These are phyloP conservation scores for Hypoxylon crocopeplum DNA, from an alignment of 495 filamentous ascomycete species.

Conservation along the genomic window DNA sequence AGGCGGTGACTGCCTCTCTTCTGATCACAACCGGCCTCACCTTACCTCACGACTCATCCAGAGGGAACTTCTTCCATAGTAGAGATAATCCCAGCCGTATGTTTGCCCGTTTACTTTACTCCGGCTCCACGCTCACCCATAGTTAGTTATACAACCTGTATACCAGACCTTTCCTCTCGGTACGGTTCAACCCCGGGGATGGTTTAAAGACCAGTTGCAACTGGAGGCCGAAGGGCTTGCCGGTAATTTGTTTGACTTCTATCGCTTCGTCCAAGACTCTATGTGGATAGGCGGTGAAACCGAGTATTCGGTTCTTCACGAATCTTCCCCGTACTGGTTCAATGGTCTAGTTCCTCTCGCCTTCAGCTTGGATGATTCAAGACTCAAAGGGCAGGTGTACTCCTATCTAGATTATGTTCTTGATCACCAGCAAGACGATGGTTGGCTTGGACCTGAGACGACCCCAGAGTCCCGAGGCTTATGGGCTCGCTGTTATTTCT, in stretches of 20 bases:
- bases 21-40: constrained; percentile 9
- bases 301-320: constrained; percentile 66
- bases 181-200: constrained; percentile 63
- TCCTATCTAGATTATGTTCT: constrained; percentile 58
- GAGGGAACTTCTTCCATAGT: not conserved
- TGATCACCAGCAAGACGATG: constrained; percentile 60
- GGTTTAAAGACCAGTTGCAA: constrained; percentile 64
- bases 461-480: constrained; percentile 52
- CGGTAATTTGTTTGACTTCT: constrained; percentile 67
- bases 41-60: constrained; percentile 13
- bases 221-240: constrained; percentile 62
- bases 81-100: constrained; percentile 27
- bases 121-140: constrained; percentile 4
- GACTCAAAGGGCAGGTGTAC: constrained; percentile 63
- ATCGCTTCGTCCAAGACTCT: constrained; percentile 61
- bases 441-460: constrained; percentile 68
- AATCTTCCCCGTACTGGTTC: constrained; percentile 71
- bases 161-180: constrained; percentile 61
- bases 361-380: constrained; percentile 59
- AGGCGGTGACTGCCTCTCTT: constrained; percentile 21
- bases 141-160: constrained; percentile 38
- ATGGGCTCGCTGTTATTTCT: constrained; percentile 62
- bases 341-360: constrained; percentile 72
- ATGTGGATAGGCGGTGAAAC: constrained; percentile 53
- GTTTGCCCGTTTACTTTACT: not conserved